phyloP scores from a whole-genome alignment of 2,329 filamentous ascomycete genomes.

The Aspergillus udagawae region DNA sequence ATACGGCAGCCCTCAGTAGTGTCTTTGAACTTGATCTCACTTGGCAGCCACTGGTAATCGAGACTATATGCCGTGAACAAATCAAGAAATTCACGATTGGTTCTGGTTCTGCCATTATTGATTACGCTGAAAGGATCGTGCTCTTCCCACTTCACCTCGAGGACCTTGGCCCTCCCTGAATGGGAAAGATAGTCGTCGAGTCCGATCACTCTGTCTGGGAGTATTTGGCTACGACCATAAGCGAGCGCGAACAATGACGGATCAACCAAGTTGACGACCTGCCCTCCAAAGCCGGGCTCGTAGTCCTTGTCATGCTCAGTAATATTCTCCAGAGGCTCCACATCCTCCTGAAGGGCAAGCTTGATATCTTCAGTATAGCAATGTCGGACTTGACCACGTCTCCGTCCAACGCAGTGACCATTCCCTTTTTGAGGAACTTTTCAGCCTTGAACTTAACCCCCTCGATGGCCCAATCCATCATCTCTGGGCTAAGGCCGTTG shows the following conservation, averaged over 20 bases:
- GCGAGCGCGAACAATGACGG: conserved; percentile 49
- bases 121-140: not conserved
- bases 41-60: conserved; percentile 48
- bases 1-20: conserved; percentile 22
- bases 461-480: conserved; percentile 38
- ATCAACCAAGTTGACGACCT: conserved; percentile 62
- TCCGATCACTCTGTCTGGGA: conserved; percentile 16
- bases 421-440: conserved; percentile 34
- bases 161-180: conserved; percentile 12
- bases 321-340: conserved; percentile 48
- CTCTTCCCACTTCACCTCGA: not conserved
- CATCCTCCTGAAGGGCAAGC: conserved; percentile 44
- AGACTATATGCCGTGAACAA: conserved; percentile 16
- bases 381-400: conserved; percentile 53
- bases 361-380: conserved; percentile 40
- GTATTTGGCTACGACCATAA: conserved; percentile 24
- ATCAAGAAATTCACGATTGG: not conserved
- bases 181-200: conserved; percentile 22
- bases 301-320: conserved; percentile 54
- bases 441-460: conserved; percentile 50
- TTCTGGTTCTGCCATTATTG: not conserved
- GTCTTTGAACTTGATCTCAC: conserved; percentile 29
- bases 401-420: conserved; percentile 44
- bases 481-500: conserved; percentile 24
- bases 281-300: conserved; percentile 56